A percentile compares a stretch with the other conserved stretches of the same genome.
Conservation (phyloP, 2,329 filamentous ascomycete species). For the Cladophialophora exuberans region DNA sequence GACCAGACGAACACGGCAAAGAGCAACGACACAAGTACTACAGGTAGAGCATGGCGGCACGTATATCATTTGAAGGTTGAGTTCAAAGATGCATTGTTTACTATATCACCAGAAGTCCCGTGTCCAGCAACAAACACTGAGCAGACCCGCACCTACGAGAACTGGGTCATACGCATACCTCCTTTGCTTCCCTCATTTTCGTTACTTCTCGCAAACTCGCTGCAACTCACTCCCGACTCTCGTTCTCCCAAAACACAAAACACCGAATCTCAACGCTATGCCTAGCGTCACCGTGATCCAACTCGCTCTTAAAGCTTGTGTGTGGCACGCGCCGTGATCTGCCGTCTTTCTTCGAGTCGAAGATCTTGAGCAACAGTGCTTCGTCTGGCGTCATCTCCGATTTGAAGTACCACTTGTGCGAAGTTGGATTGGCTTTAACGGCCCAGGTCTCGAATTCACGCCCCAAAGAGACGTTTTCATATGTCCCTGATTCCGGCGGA, state of each 20-base stretch:
- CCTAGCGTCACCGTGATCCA: constrained; percentile 44
- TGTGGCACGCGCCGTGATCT: constrained; percentile 56
- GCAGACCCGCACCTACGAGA: too few species aligned
- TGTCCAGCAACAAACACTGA: too few species aligned
- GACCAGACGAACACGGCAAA: too few species aligned
- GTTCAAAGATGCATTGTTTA: too few species aligned
- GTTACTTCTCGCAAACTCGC: background rate
- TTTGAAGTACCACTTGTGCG: constrained; percentile 58
- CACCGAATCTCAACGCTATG: constrained; percentile 61
- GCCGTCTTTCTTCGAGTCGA: constrained; percentile 60
- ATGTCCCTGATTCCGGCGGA: constrained; percentile 24
- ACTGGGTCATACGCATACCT: too few species aligned
- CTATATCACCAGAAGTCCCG: too few species aligned
- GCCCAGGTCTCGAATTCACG: constrained; percentile 53
- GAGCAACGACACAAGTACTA: too few species aligned
- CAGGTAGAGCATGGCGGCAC: too few species aligned
- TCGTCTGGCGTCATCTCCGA: constrained; percentile 55
- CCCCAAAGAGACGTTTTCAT: constrained; percentile 1
- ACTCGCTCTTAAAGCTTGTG: constrained; percentile 56
- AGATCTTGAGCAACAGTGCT: constrained; percentile 64
- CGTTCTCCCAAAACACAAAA: constrained; percentile 21
- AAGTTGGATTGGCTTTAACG: constrained; percentile 43
- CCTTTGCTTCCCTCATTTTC: too few species aligned
- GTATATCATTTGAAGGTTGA: too few species aligned
- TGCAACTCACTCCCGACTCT: constrained; percentile 2